Percentiles rank a stretch among this genome's conserved stretches.
These are phyloP conservation scores for Heterobasidion occidentale DNA, from an alignment of 1,284 basidiomycete species.

Conservation along the genomic window DNA sequence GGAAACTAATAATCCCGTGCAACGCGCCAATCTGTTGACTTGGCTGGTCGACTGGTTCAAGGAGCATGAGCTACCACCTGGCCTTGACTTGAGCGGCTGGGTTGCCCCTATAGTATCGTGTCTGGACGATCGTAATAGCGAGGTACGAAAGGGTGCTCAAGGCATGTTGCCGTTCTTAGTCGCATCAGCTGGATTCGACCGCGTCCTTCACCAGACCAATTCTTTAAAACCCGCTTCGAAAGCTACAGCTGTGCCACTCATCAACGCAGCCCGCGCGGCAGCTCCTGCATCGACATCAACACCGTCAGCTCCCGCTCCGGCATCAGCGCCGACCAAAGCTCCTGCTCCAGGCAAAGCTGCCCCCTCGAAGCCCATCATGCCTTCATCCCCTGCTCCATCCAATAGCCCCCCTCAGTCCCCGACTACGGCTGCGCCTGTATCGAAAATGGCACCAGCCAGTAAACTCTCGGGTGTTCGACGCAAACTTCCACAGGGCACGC, in stretches of 20 bases:
- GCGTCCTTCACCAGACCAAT: slow-evolving; percentile 80
- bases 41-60: slow-evolving; percentile 85
- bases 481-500: slow-evolving; percentile 59
- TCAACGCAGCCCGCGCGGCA: slow-evolving; percentile 64
- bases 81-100: slow-evolving; percentile 74
- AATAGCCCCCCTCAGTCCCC: slow-evolving; percentile 17
- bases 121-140: slow-evolving; percentile 87
- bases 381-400: neutral
- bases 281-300: slow-evolving; percentile 16
- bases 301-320: slow-evolving; percentile 20
- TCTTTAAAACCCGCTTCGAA: slow-evolving; percentile 90
- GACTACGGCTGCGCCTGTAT: slow-evolving; percentile 10
- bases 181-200: slow-evolving; percentile 73
- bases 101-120: slow-evolving; percentile 67
- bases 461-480: slow-evolving; percentile 62
- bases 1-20: slow-evolving; percentile 84
- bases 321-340: slow-evolving; percentile 10
- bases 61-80: slow-evolving; percentile 44
- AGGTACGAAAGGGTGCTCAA: slow-evolving; percentile 89
- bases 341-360: slow-evolving; percentile 18
- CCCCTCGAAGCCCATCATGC: slow-evolving; percentile 9
- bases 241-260: slow-evolving; percentile 77
- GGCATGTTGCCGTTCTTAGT: slow-evolving; percentile 79
- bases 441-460: slow-evolving; percentile 20
- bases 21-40: slow-evolving; percentile 76